Base-by-base conservation (phyloP, 495 filamentous ascomycete genomes). In the Penicillium alfredii region DNA sequence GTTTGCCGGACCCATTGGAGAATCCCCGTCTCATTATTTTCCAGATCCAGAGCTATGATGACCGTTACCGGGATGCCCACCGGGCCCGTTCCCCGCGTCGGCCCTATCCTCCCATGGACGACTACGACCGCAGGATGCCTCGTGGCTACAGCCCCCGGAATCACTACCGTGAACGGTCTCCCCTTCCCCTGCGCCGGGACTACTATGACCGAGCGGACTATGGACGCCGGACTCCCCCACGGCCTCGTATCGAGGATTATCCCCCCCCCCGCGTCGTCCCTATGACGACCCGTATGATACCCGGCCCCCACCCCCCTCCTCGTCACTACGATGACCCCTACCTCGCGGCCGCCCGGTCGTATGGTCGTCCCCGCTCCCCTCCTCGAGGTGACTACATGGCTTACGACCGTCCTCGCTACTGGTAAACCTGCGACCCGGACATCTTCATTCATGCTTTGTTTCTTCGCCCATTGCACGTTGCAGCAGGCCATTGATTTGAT, bases 131-230 rank as follows among this genome's bases (percentile, higher is more conserved):
- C 39, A 82, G 88, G 56, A 78, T 78, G 17, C 80, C 84, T 30
- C 82, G 86, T 44, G 82, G 78, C 47, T 93, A 90, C 56, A 88
- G 82, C 58, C 86, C 86, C 21, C 77, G 82, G 40, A 82, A 83
- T 38, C 86, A 82, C 42, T 94, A 93, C 62, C 88, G 89, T 58
- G 87, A 92, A 52, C 76, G 88, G 37, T 85, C 84, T 37, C 75
- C 78, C 8, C 71, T 72, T 13, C 82, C 84, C 22, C 68, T 82
- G 25, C 82, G 86, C 33, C 79, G 84, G 38, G 90, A 93, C 50
- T 89, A 94, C 58, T 88, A 96, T 51, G 77, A 82, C 30, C 77
- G 81, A 36, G 74, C 78, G 47, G 75, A 83, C 27, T 88, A 89
- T 60, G 74, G 62, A 39, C 77, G 85, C 30, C 69, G 73, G 10